A percentile compares a stretch with the other conserved stretches of the same genome.
phyloP scores from a whole-genome alignment of 495 filamentous ascomycete species.

The Usnea hakonensis region DNA sequence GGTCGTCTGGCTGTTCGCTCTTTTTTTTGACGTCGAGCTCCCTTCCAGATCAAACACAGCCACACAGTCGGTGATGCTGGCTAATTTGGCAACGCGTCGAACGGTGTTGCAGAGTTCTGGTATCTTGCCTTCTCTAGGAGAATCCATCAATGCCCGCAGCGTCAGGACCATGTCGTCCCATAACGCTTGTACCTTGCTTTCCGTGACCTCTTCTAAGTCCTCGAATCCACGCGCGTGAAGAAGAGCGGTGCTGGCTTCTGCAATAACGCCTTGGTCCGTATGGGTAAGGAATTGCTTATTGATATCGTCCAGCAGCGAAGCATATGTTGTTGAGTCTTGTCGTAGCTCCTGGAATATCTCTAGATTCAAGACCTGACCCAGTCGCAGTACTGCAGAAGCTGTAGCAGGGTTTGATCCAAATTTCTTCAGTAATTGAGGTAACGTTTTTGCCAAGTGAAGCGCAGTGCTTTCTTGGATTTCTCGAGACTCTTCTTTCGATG shows the following conservation, averaged over 20 bases:
- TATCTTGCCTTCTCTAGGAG: constrained; percentile 55
- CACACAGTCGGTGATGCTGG: constrained; percentile 69
- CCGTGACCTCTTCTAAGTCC: constrained; percentile 76
- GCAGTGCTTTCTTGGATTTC: constrained; percentile 68
- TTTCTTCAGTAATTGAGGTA: constrained; percentile 82
- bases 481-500: constrained; percentile 48
- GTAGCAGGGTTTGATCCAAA: constrained; percentile 83
- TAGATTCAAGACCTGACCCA: constrained; percentile 82
- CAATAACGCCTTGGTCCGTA: constrained; percentile 74
- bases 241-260: constrained; percentile 72
- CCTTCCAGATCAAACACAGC: constrained; percentile 58
- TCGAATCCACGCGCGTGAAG: constrained; percentile 79
- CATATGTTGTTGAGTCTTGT: constrained; percentile 74
- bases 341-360: constrained; percentile 84
- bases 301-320: constrained; percentile 80
- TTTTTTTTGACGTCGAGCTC: constrained; percentile 38
- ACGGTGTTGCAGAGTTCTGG: constrained; percentile 69
- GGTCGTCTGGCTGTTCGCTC: constrained; percentile 43
- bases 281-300: constrained; percentile 89
- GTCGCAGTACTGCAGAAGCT: constrained; percentile 71
- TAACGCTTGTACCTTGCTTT: constrained; percentile 66
- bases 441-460: constrained; percentile 62
- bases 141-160: constrained; percentile 55
- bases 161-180: constrained; percentile 77
- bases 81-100: constrained; percentile 74